phyloP scores from a whole-genome alignment of 2,329 filamentous ascomycete species.

The Colletotrichum higginsianum region DNA sequence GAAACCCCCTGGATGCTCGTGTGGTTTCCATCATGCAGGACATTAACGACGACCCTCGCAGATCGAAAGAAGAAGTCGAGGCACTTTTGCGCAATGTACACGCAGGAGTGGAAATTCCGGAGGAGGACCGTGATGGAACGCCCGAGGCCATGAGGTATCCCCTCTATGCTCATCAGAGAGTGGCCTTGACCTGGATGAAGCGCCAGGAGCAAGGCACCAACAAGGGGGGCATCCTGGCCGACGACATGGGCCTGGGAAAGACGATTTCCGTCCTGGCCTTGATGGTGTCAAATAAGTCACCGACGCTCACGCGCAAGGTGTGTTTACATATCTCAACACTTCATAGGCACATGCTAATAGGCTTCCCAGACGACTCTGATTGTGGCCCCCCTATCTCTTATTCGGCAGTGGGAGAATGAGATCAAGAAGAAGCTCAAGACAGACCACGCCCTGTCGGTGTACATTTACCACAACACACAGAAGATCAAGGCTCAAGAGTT shows the following conservation, averaged over 20 bases:
- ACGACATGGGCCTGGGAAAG: constrained; percentile 89
- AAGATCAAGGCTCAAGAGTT: constrained; percentile 73
- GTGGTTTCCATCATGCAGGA: constrained; percentile 46
- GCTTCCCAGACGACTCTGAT: constrained; percentile 80
- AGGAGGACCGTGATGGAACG: constrained; percentile 76
- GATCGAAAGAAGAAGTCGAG: constrained; percentile 75
- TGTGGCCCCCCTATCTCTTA: constrained; percentile 82
- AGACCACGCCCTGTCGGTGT: constrained; percentile 73
- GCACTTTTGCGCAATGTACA: constrained; percentile 80
- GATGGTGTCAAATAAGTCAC: constrained; percentile 77
- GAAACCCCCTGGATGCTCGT: constrained; percentile 51
- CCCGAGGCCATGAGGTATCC: constrained; percentile 77
- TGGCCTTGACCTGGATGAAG: constrained; percentile 83
- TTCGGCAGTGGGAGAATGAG: constrained; percentile 89
- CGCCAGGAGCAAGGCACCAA: constrained; percentile 81
- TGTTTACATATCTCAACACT: constrained; percentile 25
- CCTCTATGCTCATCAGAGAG: constrained; percentile 86
- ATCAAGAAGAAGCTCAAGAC: constrained; percentile 78
- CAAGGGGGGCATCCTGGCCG: constrained; percentile 83
- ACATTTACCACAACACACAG: constrained; percentile 75
- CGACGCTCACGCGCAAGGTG: constrained; percentile 56
- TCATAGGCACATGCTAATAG: constrained; percentile 15
- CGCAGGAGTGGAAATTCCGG: constrained; percentile 76
- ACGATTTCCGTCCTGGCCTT: constrained; percentile 87
- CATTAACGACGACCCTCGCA: constrained; percentile 54